A percentile compares a stretch with the other conserved stretches of the same genome.
Evolutionary conservation across 495 filamentous ascomycete species (phyloP).

Genomic region (Bacidia rubella): DNA sequence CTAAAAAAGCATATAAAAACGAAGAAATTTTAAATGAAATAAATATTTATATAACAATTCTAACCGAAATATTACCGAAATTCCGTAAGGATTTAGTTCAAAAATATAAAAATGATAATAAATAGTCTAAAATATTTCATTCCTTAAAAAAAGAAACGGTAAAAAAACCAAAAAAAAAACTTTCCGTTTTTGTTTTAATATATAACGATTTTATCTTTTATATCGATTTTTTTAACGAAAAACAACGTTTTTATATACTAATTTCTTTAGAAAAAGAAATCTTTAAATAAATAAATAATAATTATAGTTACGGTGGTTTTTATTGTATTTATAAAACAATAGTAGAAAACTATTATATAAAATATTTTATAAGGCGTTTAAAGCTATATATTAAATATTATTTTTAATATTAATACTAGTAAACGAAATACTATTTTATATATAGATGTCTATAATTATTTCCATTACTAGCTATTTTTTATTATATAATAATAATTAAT

Average conservation of each 20-base stretch:
- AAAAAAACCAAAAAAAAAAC: not conserved
- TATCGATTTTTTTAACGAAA: not conserved
- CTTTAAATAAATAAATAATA: conserved; percentile 1
- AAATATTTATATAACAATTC: not conserved
- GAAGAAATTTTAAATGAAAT: not conserved
- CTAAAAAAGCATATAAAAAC: not conserved
- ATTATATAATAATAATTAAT: not conserved
- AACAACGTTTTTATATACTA: not conserved
- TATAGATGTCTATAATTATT: not conserved
- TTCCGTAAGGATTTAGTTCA: not conserved
- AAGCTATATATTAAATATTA: not conserved
- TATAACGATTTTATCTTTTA: not conserved
- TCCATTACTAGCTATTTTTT: not conserved
- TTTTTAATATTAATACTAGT: not conserved
- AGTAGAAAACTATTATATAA: conserved; percentile 5
- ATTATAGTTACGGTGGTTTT: not conserved
- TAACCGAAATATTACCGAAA: not conserved
- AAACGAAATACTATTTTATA: not conserved
- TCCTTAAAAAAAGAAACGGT: not conserved
- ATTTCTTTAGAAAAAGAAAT: not conserved
- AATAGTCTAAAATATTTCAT: not conserved
- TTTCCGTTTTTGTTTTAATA: not conserved
- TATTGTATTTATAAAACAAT: not conserved
- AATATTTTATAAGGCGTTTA: conserved; percentile 2
- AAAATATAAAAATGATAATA: not conserved